phyloP scores from a whole-genome alignment of 2,329 filamentous ascomycete genomes.

The Meredithiella fracta region DNA sequence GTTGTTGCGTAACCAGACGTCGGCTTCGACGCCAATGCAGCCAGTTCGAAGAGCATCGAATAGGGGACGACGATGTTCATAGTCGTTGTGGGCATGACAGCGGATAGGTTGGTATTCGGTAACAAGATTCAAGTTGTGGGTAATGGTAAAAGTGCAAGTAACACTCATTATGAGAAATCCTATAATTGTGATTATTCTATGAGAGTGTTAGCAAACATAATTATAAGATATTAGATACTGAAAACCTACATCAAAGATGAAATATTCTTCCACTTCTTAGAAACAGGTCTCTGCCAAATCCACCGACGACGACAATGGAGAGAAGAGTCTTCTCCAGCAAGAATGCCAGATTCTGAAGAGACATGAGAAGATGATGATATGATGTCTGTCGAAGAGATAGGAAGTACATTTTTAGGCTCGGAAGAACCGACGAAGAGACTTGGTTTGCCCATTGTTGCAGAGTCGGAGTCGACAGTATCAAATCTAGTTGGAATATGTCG shows the following conservation, averaged over 20 bases:
- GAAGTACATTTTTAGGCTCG: not conserved
- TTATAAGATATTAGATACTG: not conserved
- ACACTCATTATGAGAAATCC: conserved; percentile 1
- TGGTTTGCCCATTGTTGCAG: not conserved
- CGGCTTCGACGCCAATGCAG: conserved; percentile 50
- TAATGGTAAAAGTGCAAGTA: not conserved
- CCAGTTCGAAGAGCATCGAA: conserved; percentile 43
- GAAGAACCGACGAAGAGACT: not conserved
- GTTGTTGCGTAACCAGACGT: conserved; percentile 44
- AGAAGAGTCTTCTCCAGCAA: not conserved
- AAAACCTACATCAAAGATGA: not conserved
- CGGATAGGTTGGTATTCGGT: conserved; percentile 31
- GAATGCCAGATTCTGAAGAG: not conserved
- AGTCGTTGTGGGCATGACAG: conserved; percentile 57
- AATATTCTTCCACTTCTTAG: not conserved
- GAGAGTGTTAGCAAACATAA: not conserved
- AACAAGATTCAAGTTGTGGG: not conserved
- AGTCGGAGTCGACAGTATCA: too few relatives aligned
- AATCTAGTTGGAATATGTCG: not conserved
- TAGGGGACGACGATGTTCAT: conserved; percentile 47
- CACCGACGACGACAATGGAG: not conserved
- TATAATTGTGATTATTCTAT: not conserved
- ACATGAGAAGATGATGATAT: not conserved
- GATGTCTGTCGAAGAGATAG: not conserved
- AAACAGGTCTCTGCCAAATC: not conserved